A percentile compares a stretch with the other conserved stretches of the same genome.
phyloP scores from a whole-genome alignment of 1,284 basidiomycete genomes.

The Blastosporella zonata region DNA sequence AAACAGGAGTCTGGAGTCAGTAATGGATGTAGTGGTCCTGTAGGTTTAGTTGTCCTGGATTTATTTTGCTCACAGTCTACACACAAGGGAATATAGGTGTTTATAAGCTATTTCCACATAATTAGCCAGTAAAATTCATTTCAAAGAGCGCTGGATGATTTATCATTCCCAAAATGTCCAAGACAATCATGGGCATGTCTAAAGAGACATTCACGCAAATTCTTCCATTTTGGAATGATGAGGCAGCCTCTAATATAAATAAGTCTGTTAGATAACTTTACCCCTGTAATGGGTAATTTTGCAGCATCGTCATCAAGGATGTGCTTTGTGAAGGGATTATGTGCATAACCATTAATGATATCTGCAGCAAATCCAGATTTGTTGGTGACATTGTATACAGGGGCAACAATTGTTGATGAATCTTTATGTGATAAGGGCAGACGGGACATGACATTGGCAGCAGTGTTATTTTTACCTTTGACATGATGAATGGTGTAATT shows the following conservation, averaged over 20 bases:
- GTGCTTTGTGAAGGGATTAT: neutral
- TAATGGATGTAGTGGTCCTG: constrained; percentile 16
- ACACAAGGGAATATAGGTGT: constrained; percentile 11
- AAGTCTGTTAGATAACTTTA: neutral
- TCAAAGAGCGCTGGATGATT: neutral
- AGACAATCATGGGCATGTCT: neutral
- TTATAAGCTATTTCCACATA: neutral
- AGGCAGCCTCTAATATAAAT: neutral
- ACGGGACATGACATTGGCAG: neutral
- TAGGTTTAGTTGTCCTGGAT: neutral
- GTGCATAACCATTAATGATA: neutral
- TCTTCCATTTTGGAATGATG: neutral
- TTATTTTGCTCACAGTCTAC: constrained; percentile 19
- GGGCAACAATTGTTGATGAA: neutral
- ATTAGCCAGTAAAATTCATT: neutral
- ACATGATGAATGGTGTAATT: constrained; percentile 2
- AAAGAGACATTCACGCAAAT: neutral
- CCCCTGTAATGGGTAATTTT: neutral
- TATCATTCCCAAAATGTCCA: neutral
- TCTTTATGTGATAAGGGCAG: neutral
- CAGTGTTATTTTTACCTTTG: neutral
- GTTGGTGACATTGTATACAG: neutral
- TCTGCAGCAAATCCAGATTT: neutral
- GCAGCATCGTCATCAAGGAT: neutral
- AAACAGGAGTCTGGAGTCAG: neutral